Conservation (phyloP, 352 stramenopile genomes). For the Phytopythium sindhum region DNA sequence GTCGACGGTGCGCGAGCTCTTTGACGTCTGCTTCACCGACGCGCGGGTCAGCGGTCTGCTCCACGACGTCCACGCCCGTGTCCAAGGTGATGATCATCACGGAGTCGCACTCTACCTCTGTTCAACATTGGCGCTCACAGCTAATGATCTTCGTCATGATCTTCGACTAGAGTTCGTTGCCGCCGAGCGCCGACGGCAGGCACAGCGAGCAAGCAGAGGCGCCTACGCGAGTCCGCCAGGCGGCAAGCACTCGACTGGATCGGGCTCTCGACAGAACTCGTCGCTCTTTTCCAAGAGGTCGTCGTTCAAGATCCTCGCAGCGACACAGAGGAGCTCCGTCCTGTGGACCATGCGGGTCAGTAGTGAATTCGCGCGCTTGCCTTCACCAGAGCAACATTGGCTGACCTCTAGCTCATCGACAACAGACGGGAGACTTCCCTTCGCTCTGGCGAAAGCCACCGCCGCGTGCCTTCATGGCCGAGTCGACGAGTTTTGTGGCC, state of each 20-base stretch:
- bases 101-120: background rate
- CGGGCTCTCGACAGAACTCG: background rate
- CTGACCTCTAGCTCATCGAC: background rate
- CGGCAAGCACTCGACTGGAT: background rate
- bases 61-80: constrained; percentile 43
- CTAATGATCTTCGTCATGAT: background rate
- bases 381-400: background rate
- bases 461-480: constrained; percentile 20
- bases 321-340: background rate
- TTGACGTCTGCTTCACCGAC: constrained; percentile 60
- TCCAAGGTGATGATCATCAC: constrained; percentile 26
- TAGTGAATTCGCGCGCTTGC: background rate
- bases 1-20: constrained; percentile 40
- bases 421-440: constrained; percentile 35
- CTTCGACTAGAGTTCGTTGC: constrained; percentile 12
- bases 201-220: background rate
- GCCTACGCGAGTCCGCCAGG: background rate
- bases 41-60: constrained; percentile 48
- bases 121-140: constrained; percentile 11
- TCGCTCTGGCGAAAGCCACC: constrained; percentile 44
- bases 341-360: constrained; percentile 2
- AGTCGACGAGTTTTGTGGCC: constrained; percentile 9
- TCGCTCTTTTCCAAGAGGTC: constrained; percentile 1
- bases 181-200: background rate
- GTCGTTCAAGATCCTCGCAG: constrained; percentile 1